Conservation (phyloP, 2,329 filamentous ascomycete species). For the Penicillium sclerotigenum region DNA sequence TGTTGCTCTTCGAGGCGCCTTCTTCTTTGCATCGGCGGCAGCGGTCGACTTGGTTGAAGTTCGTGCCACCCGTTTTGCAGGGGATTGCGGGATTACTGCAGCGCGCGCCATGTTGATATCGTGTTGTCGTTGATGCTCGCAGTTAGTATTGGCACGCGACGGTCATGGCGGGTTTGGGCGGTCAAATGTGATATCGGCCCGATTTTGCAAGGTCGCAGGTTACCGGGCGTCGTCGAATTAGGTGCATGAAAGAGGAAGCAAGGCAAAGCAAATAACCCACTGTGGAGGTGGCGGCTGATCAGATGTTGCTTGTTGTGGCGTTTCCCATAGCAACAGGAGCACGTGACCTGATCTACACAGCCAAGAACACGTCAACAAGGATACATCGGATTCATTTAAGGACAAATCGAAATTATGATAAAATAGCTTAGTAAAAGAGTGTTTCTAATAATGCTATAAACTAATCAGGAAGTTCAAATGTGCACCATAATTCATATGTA, state of each 20-base stretch:
- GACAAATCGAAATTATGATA: not conserved
- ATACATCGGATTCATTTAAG: not conserved
- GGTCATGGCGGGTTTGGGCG: slow-evolving; percentile 18
- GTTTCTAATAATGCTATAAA: not conserved
- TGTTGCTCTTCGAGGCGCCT: not conserved
- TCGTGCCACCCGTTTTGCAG: slow-evolving; percentile 18
- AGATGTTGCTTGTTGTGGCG: slow-evolving; percentile 14
- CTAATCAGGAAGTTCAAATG: not conserved
- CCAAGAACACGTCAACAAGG: not conserved
- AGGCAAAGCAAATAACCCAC: slow-evolving; percentile 8
- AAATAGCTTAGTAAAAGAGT: not conserved
- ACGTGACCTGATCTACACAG: not conserved
- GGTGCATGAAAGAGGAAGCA: slow-evolving; percentile 10
- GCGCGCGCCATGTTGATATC: slow-evolving; percentile 22
- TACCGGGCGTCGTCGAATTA: slow-evolving; percentile 4
- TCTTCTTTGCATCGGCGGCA: slow-evolving; percentile 15
- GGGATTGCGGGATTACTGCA: slow-evolving; percentile 23
- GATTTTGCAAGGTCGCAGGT: not conserved
- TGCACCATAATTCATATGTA: not conserved
- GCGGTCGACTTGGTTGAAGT: slow-evolving; percentile 16
- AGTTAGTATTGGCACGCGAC: not conserved
- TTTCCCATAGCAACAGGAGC: slow-evolving; percentile 18
- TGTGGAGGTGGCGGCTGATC: slow-evolving; percentile 12
- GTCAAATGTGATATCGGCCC: slow-evolving; percentile 6
- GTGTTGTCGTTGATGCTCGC: slow-evolving; percentile 6